Percentiles rank a stretch among this genome's conserved stretches.
Evolutionary conservation across 2,329 filamentous ascomycete species (phyloP).

Genomic region (Penicillium sp.): DNA sequence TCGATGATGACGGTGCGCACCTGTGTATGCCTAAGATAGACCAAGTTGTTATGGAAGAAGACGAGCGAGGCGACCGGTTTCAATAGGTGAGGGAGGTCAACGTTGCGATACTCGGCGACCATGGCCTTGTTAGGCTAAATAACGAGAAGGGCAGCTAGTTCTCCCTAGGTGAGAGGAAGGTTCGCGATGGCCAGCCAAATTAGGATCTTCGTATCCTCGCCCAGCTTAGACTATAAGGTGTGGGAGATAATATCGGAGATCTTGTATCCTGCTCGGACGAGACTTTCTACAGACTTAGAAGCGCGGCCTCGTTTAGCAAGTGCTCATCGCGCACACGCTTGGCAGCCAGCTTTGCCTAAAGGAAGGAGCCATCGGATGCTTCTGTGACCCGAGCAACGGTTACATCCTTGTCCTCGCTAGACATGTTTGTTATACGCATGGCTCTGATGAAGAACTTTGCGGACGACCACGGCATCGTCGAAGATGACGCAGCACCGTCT

Average conservation of each 20-base stretch:
- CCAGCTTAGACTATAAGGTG: constrained; percentile 26
- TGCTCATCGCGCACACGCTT: constrained; percentile 31
- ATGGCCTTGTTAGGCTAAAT: constrained; percentile 32
- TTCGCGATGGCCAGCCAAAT: constrained; percentile 39
- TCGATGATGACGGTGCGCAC: constrained; percentile 34
- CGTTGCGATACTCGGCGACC: constrained; percentile 20
- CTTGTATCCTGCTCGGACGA: constrained; percentile 26
- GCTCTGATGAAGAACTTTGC: constrained; percentile 24
- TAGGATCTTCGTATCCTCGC: constrained; percentile 34
- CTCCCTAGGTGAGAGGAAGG: constrained; percentile 35
- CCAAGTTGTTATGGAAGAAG: constrained; percentile 33
- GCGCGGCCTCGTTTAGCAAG: constrained; percentile 20
- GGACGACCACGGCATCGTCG: constrained; percentile 37
- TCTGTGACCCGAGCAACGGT: constrained; percentile 32
- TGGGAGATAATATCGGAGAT: constrained; percentile 34
- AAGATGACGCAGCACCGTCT: constrained; percentile 29
- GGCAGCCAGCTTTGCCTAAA: constrained; percentile 39
- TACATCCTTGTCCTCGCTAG: constrained; percentile 34
- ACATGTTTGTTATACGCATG: constrained; percentile 23
- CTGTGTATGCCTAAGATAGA: constrained; percentile 37
- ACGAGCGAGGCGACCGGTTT: constrained; percentile 34
- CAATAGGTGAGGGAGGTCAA: constrained; percentile 27
- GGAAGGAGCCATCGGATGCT: constrained; percentile 38
- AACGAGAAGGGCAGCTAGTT: constrained; percentile 31
- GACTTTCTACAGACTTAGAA: constrained; percentile 27